phyloP scores from a whole-genome alignment of 352 stramenopile genomes.

The Detonula confervacea region DNA sequence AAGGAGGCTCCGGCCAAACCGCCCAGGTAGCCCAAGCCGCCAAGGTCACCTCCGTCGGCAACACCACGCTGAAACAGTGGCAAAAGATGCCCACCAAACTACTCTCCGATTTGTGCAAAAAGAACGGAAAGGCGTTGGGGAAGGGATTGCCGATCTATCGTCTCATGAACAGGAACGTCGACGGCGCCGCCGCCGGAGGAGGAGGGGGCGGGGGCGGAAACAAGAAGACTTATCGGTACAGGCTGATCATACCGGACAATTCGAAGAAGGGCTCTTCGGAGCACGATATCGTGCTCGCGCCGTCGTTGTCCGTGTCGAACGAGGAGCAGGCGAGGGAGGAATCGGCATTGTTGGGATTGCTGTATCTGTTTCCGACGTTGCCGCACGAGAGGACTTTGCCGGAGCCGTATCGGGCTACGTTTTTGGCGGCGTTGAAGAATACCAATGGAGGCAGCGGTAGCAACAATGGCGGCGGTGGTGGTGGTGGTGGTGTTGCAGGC shows the following conservation, averaged over 20 bases:
- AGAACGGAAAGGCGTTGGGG: slow-evolving; percentile 85
- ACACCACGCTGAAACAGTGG: slow-evolving; percentile 74
- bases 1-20: slow-evolving; percentile 69
- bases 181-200: slow-evolving; percentile 47
- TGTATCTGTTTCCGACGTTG: slow-evolving; percentile 91
- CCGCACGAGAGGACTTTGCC: slow-evolving; percentile 95
- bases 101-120: slow-evolving; percentile 92
- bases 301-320: slow-evolving; percentile 80
- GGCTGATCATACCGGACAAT: slow-evolving; percentile 89
- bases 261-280: slow-evolving; percentile 75
- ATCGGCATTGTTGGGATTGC: slow-evolving; percentile 91
- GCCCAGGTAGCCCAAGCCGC: slow-evolving; percentile 49
- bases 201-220: slow-evolving; percentile 4
- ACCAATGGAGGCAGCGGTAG: slow-evolving; percentile 7
- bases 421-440: slow-evolving; percentile 75
- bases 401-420: slow-evolving; percentile 95
- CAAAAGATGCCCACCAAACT: slow-evolving; percentile 90
- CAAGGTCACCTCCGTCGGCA: slow-evolving; percentile 59
- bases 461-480: slow-evolving; percentile 23
- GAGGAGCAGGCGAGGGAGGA: slow-evolving; percentile 90
- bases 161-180: slow-evolving; percentile 62
- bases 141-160: slow-evolving; percentile 52
- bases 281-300: slow-evolving; percentile 93
- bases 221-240: slow-evolving; percentile 55
- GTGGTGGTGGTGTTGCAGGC: neutral